A percentile compares a stretch with the other conserved stretches of the same genome.
Evolutionary conservation across 2,329 filamentous ascomycete species (phyloP).

Genomic region (Lasiodiplodia gonubiensis): DNA sequence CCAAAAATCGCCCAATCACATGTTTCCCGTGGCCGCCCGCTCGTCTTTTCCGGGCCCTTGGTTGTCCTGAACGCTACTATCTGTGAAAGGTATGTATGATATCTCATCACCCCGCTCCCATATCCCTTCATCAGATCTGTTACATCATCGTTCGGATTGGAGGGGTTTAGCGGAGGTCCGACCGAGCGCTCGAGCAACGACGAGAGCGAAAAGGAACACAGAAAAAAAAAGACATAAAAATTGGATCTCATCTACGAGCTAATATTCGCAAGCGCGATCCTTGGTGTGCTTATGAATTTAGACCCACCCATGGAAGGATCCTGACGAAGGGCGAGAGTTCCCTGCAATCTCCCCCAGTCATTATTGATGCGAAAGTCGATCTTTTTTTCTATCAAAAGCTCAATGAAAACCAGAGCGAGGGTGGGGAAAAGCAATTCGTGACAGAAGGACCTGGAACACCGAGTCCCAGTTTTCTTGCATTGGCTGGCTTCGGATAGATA

Average conservation of each 20-base stretch:
- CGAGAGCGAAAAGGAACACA: not conserved
- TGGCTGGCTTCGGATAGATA: slow-evolving; percentile 4
- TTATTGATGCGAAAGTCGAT: not conserved
- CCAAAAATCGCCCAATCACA: not conserved
- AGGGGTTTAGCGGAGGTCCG: not conserved
- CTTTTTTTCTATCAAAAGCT: not conserved
- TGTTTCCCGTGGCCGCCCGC: not conserved
- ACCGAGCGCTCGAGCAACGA: not conserved
- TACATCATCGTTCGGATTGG: not conserved
- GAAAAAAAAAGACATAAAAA: not conserved
- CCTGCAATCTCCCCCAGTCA: slow-evolving; percentile 10
- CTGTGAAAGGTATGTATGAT: not conserved
- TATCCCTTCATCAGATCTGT: not conserved
- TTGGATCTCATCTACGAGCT: not conserved
- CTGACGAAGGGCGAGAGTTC: not conserved
- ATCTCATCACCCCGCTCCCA: not conserved
- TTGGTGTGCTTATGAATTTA: slow-evolving; percentile 7
- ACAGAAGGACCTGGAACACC: not conserved
- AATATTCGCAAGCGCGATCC: slow-evolving; percentile 14
- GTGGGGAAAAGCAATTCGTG: not conserved
- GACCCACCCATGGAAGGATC: slow-evolving; percentile 13
- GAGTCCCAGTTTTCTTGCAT: not conserved
- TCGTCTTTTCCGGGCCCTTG: not conserved
- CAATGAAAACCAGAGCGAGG: not conserved
- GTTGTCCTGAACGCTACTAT: not conserved